A percentile compares a stretch with the other conserved stretches of the same genome.
Conservation (phyloP, 1,284 basidiomycete genomes). For the Ustilago shanxiensis region DNA sequence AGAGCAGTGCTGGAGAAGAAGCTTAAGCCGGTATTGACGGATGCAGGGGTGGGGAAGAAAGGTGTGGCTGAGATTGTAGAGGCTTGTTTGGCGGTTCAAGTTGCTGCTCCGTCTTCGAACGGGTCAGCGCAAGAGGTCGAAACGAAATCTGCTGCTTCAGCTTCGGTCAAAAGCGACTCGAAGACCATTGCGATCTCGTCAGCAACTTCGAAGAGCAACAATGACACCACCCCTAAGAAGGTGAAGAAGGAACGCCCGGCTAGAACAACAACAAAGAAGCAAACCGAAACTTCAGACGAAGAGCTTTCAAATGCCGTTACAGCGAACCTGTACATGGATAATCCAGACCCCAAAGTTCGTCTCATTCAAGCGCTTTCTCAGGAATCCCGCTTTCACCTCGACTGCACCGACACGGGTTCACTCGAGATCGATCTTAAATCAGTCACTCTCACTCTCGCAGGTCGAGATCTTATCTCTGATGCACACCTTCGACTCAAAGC, state of each 20-base stretch:
- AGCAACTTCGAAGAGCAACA: not conserved
- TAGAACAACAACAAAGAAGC: no score
- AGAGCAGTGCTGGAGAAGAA: constrained; percentile 33
- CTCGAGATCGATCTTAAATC: constrained; percentile 73
- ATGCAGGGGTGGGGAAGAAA: constrained; percentile 57
- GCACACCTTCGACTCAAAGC: constrained; percentile 74
- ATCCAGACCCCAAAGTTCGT: constrained; percentile 27
- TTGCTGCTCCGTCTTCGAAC: not conserved
- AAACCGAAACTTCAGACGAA: constrained; percentile 1
- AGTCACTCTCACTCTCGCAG: constrained; percentile 73
- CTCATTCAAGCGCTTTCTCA: constrained; percentile 69
- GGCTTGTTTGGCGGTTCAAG: constrained; percentile 23
- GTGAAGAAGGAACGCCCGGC: constrained; percentile 1
- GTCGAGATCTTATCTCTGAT: constrained; percentile 74
- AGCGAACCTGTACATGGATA: constrained; percentile 22
- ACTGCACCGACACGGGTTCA: constrained; percentile 71
- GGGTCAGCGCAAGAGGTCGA: not conserved
- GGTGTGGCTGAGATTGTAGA: constrained; percentile 40
- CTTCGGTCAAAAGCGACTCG: not conserved
- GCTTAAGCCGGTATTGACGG: constrained; percentile 50
- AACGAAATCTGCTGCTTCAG: not conserved
- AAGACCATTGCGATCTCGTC: not conserved
- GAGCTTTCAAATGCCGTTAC: constrained; percentile 18
- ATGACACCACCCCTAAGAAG: not conserved
- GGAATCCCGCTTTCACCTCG: constrained; percentile 73